phyloP scores from a whole-genome alignment of 768 basidiomycete species.

The Amanita molliuscula region DNA sequence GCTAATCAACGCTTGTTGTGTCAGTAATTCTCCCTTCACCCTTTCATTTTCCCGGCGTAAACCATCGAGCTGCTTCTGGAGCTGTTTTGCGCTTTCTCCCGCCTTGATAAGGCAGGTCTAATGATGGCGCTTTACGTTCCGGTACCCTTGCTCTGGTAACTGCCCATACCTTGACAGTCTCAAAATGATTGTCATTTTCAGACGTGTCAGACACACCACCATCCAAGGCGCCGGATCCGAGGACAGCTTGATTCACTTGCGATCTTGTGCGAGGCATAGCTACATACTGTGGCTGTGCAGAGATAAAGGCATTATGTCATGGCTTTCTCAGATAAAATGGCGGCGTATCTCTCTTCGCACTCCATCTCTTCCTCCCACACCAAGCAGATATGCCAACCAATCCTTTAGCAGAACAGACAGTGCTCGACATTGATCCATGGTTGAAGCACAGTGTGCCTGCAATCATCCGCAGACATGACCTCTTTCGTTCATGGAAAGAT shows the following conservation, averaged over 20 bases:
- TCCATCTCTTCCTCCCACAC: constrained; percentile 4
- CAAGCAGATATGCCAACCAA: constrained; percentile 26
- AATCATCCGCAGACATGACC: constrained; percentile 59
- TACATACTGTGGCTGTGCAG: background rate
- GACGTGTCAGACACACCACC: background rate
- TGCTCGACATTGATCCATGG: constrained; percentile 60
- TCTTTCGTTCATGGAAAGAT: constrained; percentile 68
- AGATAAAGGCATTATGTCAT: constrained; percentile 1
- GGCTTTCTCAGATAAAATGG: background rate
- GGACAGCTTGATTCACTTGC: background rate
- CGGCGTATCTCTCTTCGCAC: background rate
- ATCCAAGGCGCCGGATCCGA: background rate
- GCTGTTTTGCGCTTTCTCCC: constrained; percentile 8
- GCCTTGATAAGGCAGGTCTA: constrained; percentile 12
- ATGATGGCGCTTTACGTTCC: background rate
- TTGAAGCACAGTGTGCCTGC: constrained; percentile 64
- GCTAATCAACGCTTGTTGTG: constrained; percentile 1
- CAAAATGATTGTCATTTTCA: background rate
- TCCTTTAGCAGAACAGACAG: constrained; percentile 43
- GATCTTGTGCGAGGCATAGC: constrained; percentile 1
- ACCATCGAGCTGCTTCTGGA: constrained; percentile 9
- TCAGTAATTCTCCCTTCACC: constrained; percentile 5
- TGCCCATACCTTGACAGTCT: background rate
- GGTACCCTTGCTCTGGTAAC: background rate
- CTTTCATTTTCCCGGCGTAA: constrained; percentile 13